A percentile compares a stretch with the other conserved stretches of the same genome.
Evolutionary conservation across 176 grass and related monocot species (phyloP).

Genomic region (Aegilops tauschii): DNA sequence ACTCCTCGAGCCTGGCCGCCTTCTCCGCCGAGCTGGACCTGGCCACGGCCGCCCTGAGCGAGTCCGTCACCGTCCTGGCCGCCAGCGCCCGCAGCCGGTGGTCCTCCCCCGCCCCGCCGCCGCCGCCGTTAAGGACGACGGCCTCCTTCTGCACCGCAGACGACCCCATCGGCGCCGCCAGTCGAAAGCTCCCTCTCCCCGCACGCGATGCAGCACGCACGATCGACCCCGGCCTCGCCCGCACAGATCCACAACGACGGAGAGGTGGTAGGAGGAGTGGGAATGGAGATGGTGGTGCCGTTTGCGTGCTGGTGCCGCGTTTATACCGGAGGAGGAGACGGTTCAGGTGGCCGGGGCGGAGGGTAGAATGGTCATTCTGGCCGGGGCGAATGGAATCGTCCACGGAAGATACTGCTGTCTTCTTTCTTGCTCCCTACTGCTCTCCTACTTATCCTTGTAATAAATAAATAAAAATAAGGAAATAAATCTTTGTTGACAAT

Average conservation of each 20-base stretch:
- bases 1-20: constrained; percentile 58
- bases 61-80: constrained; percentile 33
- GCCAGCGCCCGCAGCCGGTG: constrained; percentile 34
- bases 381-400: background rate
- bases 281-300: background rate
- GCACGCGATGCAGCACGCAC: background rate
- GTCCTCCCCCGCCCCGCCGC: background rate
- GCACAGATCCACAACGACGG: background rate
- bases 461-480: too few relatives aligned
- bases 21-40: constrained; percentile 14
- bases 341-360: constrained; percentile 10
- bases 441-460: background rate
- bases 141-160: constrained; percentile 7
- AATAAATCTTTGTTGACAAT: background rate
- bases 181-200: background rate
- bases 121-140: background rate
- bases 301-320: constrained; percentile 19
- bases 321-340: constrained; percentile 15
- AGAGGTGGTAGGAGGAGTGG: background rate
- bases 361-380: constrained; percentile 3
- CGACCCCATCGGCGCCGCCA: constrained; percentile 9
- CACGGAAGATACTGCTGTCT: background rate
- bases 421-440: background rate
- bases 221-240: background rate
- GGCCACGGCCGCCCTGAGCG: constrained; percentile 33